Evolutionary conservation across 495 filamentous ascomycete genomes (phyloP), one percentile per base, ranked within the genome.

Genomic region (Xylaria telfairii): DNA sequence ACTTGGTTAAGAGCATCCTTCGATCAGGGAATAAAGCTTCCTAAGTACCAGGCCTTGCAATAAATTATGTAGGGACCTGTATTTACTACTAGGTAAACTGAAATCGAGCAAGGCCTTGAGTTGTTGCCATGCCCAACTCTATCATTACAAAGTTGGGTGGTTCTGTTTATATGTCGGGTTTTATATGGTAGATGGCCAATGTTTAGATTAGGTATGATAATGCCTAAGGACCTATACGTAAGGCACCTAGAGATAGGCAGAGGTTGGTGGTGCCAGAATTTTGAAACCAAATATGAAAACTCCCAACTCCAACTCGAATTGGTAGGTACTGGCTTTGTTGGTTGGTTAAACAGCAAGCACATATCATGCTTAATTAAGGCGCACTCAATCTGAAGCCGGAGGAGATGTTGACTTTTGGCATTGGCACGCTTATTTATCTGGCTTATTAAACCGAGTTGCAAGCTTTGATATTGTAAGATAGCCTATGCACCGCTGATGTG

Each of bases 401-500:
- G n/a, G 2, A 46, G 24, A 51, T 51, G n/a, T 37, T 21, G 15
- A 39, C 17, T 59, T 37, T 19, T 39, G 10, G 54, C 28, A 21
- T 59, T 4, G 32, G 17, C 15, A 59, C 32, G 4, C 17, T 37
- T 4, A 59, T 37, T 39, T 30, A 59, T 59, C 9, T 39, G 17
- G 32, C 32, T 19, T 19, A 28, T 59, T 6, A 1, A 21, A 30
- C 15, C 15, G 28, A 39, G 30, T 6, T 9, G 17, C 17, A 24
- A 26, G 49, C 49, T 26, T 26, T 53, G 1, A 24, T 1, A 13
- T 53, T 53, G 7, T 8, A 8, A 57, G 30, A 34, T 34, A 57
- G 53, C 21, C 47, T 51, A 51, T 51, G 47, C 47, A 12, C n/a
- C n/a, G 47, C 47, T 49, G 47, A 60, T 34, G 56, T 59, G 54